These are phyloP conservation scores for Zizania palustris DNA, from an alignment of 202 grass and related monocot species.

Conservation along the genomic window DNA sequence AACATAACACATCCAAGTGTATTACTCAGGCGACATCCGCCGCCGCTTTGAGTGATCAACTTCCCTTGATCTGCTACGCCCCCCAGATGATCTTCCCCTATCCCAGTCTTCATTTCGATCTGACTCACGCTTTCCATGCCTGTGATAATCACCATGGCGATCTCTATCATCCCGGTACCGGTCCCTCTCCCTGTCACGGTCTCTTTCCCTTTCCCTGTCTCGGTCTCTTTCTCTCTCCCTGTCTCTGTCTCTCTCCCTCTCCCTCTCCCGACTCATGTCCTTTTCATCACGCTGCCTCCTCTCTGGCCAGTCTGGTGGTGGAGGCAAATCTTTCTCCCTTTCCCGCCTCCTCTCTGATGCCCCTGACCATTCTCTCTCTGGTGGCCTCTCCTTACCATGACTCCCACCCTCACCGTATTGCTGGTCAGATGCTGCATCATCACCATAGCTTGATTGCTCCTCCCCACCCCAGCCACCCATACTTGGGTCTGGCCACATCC, in stretches of 20 bases:
- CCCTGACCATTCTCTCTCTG: slow-evolving; percentile 60
- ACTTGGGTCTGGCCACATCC: slow-evolving; percentile 69
- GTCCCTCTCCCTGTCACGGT: slow-evolving; percentile 45
- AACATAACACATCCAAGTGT: background rate
- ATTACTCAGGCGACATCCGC: slow-evolving; percentile 54
- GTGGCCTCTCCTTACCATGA: slow-evolving; percentile 68
- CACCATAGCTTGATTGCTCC: slow-evolving; percentile 76
- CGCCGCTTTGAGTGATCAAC: slow-evolving; percentile 64
- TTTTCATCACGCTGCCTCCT: slow-evolving; percentile 54
- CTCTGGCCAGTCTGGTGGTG: slow-evolving; percentile 56
- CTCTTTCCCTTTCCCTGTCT: too few species aligned
- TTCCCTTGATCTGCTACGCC: slow-evolving; percentile 66
- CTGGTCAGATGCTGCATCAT: slow-evolving; percentile 76
- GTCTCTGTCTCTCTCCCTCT: slow-evolving; percentile 53
- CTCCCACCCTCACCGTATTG: slow-evolving; percentile 68
- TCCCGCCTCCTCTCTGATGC: slow-evolving; percentile 45
- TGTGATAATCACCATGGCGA: slow-evolving; percentile 51
- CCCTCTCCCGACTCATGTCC: slow-evolving; percentile 53
- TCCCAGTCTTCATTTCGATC: slow-evolving; percentile 61
- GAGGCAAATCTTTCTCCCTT: slow-evolving; percentile 54
- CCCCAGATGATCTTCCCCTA: slow-evolving; percentile 60
- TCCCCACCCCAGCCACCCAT: slow-evolving; percentile 76
- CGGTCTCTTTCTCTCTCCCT: slow-evolving; percentile 53
- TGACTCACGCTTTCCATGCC: slow-evolving; percentile 53
- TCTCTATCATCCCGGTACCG: slow-evolving; percentile 64